Evolutionary conservation across 805 yeast genomes (phyloP), one percentile per base, ranked within the genome.

Genomic region (Wickerhamomyces ciferrii): DNA sequence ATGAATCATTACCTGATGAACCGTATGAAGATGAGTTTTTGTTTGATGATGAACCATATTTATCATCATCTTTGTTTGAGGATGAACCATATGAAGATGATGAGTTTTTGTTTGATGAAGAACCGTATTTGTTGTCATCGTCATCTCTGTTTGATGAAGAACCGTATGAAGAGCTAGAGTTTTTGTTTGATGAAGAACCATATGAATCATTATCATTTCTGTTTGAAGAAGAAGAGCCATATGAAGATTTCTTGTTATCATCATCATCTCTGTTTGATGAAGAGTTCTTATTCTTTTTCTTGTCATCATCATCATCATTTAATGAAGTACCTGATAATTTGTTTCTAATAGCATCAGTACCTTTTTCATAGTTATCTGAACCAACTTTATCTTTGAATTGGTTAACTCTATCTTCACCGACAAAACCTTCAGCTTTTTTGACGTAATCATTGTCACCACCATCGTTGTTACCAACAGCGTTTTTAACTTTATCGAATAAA

Each of bases 401-500:
- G 32, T 51, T 44, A 13, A 61, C 48, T 23, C 52, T 58, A 18
- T 61, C 65, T 45, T 55, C 41, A 29, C 65, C 65, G 23, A 53
- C 47, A 19, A 27, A 41, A 5, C 43, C 38, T 48, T 61, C 63
- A 32, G 61, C 56, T 32, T 51, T 50, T 29, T 52, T 42, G 18
- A 62, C 54, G 34, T 49, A 50, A 39, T 61, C 63, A 13, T 45
- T 48, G 38, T 35, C 38, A 35, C 38, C 38, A 19, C 32, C 37
- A 39, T 46, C 37, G 44, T 55, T 48, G 41, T 53, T 53, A 39
- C 50, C 48, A 38, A 67, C 61, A 43, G 63, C 63, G 24, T 69
- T 65, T 58, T 68, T 71, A 39, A 69, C 72, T 45, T 58, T 61
- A 52, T 72, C 76, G 53, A 73, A 68, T 45, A 72, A 60, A 48